Evolutionary conservation across 176 grass and related monocot species (phyloP), one percentile per base, ranked within the genome.

Genomic region (Ensete glaucum): DNA sequence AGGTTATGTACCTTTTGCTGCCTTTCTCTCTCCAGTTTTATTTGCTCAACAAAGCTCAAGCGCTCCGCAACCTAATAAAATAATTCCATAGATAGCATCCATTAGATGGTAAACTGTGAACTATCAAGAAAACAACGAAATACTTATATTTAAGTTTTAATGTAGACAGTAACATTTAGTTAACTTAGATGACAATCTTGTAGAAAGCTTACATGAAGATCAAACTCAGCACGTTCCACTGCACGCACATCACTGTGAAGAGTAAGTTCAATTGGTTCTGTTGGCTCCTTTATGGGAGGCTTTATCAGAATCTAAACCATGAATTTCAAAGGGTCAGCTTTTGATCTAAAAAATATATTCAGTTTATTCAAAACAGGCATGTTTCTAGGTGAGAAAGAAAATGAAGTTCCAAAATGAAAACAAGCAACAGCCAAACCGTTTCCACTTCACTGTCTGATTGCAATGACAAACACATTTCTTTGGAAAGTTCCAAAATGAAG

Each of bases 241-340:
- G 75, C 75, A 17, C 75, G 75, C n/a, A 77, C 49, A 65, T 77
- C 75, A 6, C 75, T 77, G 59, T 65, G 75, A 52, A 77, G 75
- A 53, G 53, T 14, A 20, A 77, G 48, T 52, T 64, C 75, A 13
- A 77, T 64, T 52, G 75, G 75, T 16, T 77, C 60, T 9, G 75
- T 77, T 22, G 75, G 75, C 17, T 77, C 59, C 58, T 52, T 77
- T 24, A 15, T 25, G 10, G 75, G 17, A 64, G 75, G 60, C 48
- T 64, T 77, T 11, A 1, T 21, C 24, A 48, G 60, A 52, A 48
- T 17, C 75, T 77, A 27, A 14, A 29, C 43, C 21, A 74, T 34
- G 23, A 57, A 25, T 22, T 25, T 54, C 8, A 55, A 16, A 43
- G 34, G 4, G 34, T 43, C 34, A 43, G 34, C 0, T 43, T 43